A percentile compares a stretch with the other conserved stretches of the same genome.
Evolutionary conservation across 2,329 filamentous ascomycete species (phyloP).

Genomic region (Canariomyces notabilis): DNA sequence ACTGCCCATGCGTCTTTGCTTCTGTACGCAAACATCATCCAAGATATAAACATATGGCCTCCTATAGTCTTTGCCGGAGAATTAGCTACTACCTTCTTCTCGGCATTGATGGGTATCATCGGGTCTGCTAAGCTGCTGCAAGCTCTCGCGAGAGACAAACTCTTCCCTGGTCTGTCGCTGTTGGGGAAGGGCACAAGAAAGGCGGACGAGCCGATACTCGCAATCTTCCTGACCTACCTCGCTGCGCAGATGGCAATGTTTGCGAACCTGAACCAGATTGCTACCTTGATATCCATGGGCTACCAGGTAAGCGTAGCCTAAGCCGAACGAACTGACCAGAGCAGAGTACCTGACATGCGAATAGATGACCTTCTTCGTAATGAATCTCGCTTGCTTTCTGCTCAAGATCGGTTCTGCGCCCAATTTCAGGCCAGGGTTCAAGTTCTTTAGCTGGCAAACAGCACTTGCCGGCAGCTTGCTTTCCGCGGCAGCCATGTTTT

Average conservation of each 20-base stretch:
- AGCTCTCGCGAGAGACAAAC: conserved; percentile 71
- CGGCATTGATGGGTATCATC: conserved; percentile 80
- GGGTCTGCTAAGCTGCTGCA: conserved; percentile 81
- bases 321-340: conserved; percentile 5
- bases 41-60: conserved; percentile 72
- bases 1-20: conserved; percentile 71
- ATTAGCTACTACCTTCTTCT: conserved; percentile 78
- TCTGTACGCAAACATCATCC: conserved; percentile 71
- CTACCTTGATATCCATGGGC: conserved; percentile 84
- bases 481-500: conserved; percentile 81
- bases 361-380: conserved; percentile 82
- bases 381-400: conserved; percentile 81
- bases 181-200: conserved; percentile 70
- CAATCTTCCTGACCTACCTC: conserved; percentile 69
- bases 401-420: conserved; percentile 83
- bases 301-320: conserved; percentile 54
- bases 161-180: conserved; percentile 68
- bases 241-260: conserved; percentile 77
- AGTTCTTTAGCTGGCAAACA: conserved; percentile 84
- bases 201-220: conserved; percentile 69
- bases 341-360: conserved; percentile 13
- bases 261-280: conserved; percentile 81
- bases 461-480: conserved; percentile 69
- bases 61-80: conserved; percentile 73
- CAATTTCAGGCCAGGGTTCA: conserved; percentile 83